Evolutionary conservation across 495 filamentous ascomycete genomes (phyloP), one percentile per base, ranked within the genome.

Genomic region (Pyrenula massariospora): DNA sequence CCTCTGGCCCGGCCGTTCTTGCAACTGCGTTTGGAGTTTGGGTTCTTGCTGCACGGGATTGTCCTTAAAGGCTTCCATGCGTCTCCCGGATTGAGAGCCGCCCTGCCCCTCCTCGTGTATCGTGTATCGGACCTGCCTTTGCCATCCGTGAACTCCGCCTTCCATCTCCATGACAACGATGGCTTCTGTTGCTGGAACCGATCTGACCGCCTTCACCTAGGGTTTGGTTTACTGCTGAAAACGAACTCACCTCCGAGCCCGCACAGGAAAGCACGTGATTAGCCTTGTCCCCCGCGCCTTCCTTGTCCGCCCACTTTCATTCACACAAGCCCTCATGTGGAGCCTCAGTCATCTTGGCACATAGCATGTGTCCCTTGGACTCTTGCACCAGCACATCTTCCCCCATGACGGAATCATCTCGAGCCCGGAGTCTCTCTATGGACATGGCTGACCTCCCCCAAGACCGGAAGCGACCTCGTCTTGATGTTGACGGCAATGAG

Each of bases 391-490:
- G 15, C 68, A 59, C 24, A 66, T 19, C n/a, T 52, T 21, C 19
- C 5, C 22, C 50, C n/a, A 52, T 52, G 50, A 52, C 50, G 50
- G 50, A 52, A 8, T 52, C 50, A 10, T 52, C 50, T 10, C 8
- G 50, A 20, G 22, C 50, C 19, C 50, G 50, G 19, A 52, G 69
- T 62, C 74, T 77, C 67, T 71, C 71, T 62, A 78, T 81, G 73
- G 81, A 84, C 70, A 78, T 82, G 64, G 64, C 66, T 51, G 70
- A 80, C 60, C 68, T 75, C 55, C 73, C 78, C 54, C 68, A 70
- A 53, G 80, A 75, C 58, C 75, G 80, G 63, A 85, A 85, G 70
- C 79, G 82, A 59, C 82, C 79, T 52, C 80, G 82, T 63, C 75
- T 85, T 55, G 80, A 85, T 66, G 79, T 73, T 66, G 78, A 77